phyloP scores from a whole-genome alignment of 352 stramenopile species.

The Globisporangium splendens region DNA sequence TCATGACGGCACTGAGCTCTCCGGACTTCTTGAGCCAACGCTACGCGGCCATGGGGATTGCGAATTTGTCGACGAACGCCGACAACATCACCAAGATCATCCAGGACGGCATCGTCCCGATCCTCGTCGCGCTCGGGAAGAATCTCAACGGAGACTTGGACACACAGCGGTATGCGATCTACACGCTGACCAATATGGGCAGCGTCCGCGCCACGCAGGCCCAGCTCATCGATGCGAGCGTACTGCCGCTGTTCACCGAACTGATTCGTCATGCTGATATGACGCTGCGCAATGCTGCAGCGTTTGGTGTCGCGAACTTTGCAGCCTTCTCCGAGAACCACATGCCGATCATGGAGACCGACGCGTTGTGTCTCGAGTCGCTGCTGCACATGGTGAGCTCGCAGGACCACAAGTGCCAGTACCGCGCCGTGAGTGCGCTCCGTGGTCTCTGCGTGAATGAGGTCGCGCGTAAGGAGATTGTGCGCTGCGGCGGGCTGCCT shows the following conservation, averaged over 20 bases:
- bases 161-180: conserved; percentile 91
- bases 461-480: conserved; percentile 85
- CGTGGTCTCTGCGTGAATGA: conserved; percentile 91
- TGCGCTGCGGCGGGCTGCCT: conserved; percentile 82
- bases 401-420: conserved; percentile 82
- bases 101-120: conserved; percentile 86
- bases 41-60: conserved; percentile 94
- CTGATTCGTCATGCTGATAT: conserved; percentile 83
- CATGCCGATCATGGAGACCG: conserved; percentile 63
- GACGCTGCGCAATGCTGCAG: conserved; percentile 84
- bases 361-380: conserved; percentile 40
- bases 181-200: conserved; percentile 93
- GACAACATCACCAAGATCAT: conserved; percentile 89
- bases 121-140: conserved; percentile 83
- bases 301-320: conserved; percentile 94
- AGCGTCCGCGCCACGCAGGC: conserved; percentile 81
- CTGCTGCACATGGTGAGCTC: conserved; percentile 55
- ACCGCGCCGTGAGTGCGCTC: conserved; percentile 87
- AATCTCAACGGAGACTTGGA: conserved; percentile 89
- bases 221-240: conserved; percentile 69
- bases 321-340: conserved; percentile 92
- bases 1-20: conserved; percentile 88
- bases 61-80: conserved; percentile 93
- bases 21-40: conserved; percentile 91
- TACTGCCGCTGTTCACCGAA: conserved; percentile 68